Conservation (phyloP, 1,139 yeast genomes). For the Yamadazyma kanchanaburiensis region DNA sequence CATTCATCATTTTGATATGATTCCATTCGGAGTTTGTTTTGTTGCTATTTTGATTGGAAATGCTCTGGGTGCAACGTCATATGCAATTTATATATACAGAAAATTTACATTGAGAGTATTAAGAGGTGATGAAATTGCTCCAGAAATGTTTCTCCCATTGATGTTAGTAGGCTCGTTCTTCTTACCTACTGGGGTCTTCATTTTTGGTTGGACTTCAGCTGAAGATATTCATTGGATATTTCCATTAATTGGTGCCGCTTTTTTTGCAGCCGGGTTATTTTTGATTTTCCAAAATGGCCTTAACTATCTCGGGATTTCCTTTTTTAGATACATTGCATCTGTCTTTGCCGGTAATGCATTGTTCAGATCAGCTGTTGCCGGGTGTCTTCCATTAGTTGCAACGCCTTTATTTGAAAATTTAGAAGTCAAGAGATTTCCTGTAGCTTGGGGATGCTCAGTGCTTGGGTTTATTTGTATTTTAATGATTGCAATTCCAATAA, state of each 20-base stretch:
- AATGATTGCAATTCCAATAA: slow-evolving; percentile 65
- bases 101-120: slow-evolving; percentile 23
- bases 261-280: slow-evolving; percentile 27
- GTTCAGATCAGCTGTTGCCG: slow-evolving; percentile 25
- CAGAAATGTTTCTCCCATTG: slow-evolving; percentile 59
- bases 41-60: slow-evolving; percentile 18
- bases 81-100: slow-evolving; percentile 16
- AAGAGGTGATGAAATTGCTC: slow-evolving; percentile 39
- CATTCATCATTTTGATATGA: slow-evolving; percentile 22
- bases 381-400: slow-evolving; percentile 30
- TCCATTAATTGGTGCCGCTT: slow-evolving; percentile 26
- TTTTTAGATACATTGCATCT: slow-evolving; percentile 35
- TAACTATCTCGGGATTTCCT: slow-evolving; percentile 62
- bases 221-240: slow-evolving; percentile 28
- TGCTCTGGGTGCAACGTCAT: slow-evolving; percentile 18
- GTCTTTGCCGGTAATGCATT: slow-evolving; percentile 30
- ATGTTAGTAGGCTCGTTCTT: slow-evolving; percentile 30
- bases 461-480: slow-evolving; percentile 49
- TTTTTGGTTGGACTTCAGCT: slow-evolving; percentile 30
- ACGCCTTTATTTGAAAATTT: slow-evolving; percentile 44
- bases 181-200: slow-evolving; percentile 27
- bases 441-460: slow-evolving; percentile 67
- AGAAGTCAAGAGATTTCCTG: slow-evolving; percentile 28
- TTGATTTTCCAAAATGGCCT: slow-evolving; percentile 29
- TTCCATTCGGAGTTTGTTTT: slow-evolving; percentile 24